Evolutionary conservation across 257 asterid genomes (phyloP).

Genomic region (Lithospermum erythrorhizon): DNA sequence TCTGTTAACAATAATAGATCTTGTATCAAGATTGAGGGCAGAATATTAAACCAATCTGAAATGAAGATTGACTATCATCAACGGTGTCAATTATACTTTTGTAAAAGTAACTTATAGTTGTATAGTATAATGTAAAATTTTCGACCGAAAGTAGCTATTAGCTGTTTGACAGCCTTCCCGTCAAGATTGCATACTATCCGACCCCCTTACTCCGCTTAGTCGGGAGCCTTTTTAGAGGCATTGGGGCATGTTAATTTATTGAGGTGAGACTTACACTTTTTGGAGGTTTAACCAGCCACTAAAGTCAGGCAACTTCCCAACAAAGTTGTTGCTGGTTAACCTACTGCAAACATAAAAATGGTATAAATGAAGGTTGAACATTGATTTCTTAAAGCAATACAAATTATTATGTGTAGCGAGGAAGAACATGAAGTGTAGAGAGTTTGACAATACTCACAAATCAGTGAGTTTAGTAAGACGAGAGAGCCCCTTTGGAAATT

Average conservation of each 20-base stretch:
- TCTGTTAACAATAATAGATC: slow-evolving; percentile 9
- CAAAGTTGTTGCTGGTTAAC: slow-evolving; percentile 20
- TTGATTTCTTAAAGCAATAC: neutral
- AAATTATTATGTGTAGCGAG: too few species aligned
- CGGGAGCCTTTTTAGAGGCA: too few species aligned
- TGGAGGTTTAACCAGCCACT: slow-evolving; percentile 5
- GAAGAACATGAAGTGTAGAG: too few species aligned
- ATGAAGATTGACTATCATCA: neutral
- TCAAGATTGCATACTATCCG: too few species aligned
- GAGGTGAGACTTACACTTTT: slow-evolving; percentile 9
- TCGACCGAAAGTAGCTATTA: too few species aligned
- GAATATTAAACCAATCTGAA: neutral
- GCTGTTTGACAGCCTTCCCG: too few species aligned
- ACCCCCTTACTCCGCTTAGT: too few species aligned
- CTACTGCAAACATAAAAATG: slow-evolving; percentile 8
- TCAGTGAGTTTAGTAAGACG: slow-evolving; percentile 29
- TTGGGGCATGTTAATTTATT: too few species aligned
- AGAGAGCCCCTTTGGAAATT: slow-evolving; percentile 32
- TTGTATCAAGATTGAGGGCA: neutral
- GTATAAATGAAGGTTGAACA: slow-evolving; percentile 3
- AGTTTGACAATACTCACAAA: slow-evolving; percentile 24
- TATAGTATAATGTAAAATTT: too few species aligned
- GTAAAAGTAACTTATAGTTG: too few species aligned
- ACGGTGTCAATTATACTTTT: too few species aligned
- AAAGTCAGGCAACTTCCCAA: slow-evolving; percentile 14